Evolutionary conservation across 768 basidiomycete genomes (phyloP).

Genomic region (Podaxis sp.): DNA sequence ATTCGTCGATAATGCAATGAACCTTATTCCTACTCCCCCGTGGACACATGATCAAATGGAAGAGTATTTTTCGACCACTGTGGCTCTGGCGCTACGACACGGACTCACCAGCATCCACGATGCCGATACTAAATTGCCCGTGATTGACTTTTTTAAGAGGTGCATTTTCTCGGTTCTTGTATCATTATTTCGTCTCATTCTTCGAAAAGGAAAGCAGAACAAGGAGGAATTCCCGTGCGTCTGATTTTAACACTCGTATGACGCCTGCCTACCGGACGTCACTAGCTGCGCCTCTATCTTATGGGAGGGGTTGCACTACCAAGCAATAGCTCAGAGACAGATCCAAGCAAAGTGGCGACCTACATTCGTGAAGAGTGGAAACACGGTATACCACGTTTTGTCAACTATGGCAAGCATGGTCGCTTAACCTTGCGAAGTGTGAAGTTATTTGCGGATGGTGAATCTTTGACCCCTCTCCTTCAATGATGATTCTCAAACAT

Average conservation of each 20-base stretch:
- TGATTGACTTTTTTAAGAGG: slow-evolving; percentile 67
- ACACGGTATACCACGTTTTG: slow-evolving; percentile 52
- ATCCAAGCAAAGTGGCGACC: slow-evolving; percentile 25
- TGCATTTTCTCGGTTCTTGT: slow-evolving; percentile 28
- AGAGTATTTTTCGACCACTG: slow-evolving; percentile 61
- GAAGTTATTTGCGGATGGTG: slow-evolving; percentile 80
- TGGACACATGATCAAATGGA: slow-evolving; percentile 60
- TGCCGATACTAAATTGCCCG: slow-evolving; percentile 51
- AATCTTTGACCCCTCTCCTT: slow-evolving; percentile 4
- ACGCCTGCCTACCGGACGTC: background rate
- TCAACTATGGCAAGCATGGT: slow-evolving; percentile 55
- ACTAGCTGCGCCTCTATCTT: slow-evolving; percentile 20
- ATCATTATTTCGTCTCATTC: background rate
- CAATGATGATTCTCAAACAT: background rate
- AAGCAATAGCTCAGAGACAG: slow-evolving; percentile 1
- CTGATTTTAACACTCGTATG: background rate
- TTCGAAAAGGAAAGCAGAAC: slow-evolving; percentile 60
- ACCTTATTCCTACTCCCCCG: slow-evolving; percentile 64
- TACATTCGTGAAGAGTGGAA: slow-evolving; percentile 60
- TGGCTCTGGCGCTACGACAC: slow-evolving; percentile 67
- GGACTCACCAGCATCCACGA: slow-evolving; percentile 91
- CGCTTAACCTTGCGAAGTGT: slow-evolving; percentile 62
- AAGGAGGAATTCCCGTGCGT: slow-evolving; percentile 67
- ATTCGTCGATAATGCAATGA: slow-evolving; percentile 88
- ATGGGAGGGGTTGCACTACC: slow-evolving; percentile 12